These are phyloP conservation scores for Aspergillus pseudoviridinutans DNA, from an alignment of 2,329 filamentous ascomycete genomes.

Conservation along the genomic window DNA sequence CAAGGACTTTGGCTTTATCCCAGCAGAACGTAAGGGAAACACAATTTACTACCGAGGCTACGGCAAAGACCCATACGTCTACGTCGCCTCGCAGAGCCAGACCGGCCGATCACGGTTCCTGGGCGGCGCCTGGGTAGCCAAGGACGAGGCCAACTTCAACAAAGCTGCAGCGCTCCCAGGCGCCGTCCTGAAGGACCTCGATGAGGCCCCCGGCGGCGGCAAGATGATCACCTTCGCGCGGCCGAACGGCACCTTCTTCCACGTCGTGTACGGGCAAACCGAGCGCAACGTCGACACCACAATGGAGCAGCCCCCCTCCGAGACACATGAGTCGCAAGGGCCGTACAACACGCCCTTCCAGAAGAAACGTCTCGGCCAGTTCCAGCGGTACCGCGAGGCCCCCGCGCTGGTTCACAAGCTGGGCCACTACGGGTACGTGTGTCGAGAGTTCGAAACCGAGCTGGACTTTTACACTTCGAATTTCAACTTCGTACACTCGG, in stretches of 20 bases:
- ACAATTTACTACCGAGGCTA: constrained; percentile 60
- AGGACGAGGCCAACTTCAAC: constrained; percentile 53
- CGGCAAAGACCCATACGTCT: constrained; percentile 56
- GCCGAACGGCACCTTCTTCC: constrained; percentile 56
- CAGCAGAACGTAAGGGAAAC: constrained; percentile 28
- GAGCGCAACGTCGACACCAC: constrained; percentile 26
- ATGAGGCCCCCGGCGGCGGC: constrained; percentile 18
- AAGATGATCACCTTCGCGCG: constrained; percentile 27
- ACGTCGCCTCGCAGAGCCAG: constrained; percentile 53
- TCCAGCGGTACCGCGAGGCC: constrained; percentile 30
- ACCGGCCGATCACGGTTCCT: constrained; percentile 50
- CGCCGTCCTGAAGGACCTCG: constrained; percentile 51
- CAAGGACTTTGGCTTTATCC: constrained; percentile 29
- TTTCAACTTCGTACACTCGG: constrained; percentile 42
- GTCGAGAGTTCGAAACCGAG: constrained; percentile 29
- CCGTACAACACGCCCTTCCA: constrained; percentile 17
- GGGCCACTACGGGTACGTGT: constrained; percentile 39
- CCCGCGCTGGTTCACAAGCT: constrained; percentile 34
- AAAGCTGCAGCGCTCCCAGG: constrained; percentile 46
- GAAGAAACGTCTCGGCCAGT: constrained; percentile 21
- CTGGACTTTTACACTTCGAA: constrained; percentile 37
- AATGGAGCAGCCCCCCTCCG: constrained; percentile 21
- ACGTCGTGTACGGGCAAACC: constrained; percentile 55
- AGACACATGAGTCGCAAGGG: constrained; percentile 12
- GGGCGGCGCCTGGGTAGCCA: constrained; percentile 57